Evolutionary conservation across 31 red algal genomes (phyloP).

Genomic region (Pterothamnion heteromorphum): DNA sequence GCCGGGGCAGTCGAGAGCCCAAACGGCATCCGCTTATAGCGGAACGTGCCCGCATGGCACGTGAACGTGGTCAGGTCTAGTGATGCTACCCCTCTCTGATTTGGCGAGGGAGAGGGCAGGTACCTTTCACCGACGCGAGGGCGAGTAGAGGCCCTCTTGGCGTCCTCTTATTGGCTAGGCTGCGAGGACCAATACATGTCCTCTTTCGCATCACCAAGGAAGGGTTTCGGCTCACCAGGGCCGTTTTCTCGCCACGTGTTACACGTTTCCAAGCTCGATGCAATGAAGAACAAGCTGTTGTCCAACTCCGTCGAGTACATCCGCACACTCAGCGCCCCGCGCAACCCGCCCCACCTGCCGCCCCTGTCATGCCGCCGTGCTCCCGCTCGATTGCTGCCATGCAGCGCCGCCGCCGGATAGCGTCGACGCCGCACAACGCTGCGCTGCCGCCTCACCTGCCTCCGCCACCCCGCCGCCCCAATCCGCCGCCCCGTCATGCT

Average conservation of each 20-base stretch:
- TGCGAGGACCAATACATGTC: neutral
- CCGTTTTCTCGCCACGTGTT: slow-evolving; percentile 26
- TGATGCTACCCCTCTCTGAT: no score
- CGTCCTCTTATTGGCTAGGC: slow-evolving; percentile 22
- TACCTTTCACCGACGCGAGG: neutral
- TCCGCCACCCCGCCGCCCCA: no score
- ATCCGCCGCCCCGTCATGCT: neutral
- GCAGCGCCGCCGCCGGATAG: no score
- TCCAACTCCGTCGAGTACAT: neutral
- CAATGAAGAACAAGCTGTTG: slow-evolving; percentile 11
- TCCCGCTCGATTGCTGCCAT: slow-evolving; percentile 22
- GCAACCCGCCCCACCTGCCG: no score
- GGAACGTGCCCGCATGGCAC: no score
- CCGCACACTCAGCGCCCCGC: no score
- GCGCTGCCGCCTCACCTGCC: neutral
- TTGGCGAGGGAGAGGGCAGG: slow-evolving; percentile 34
- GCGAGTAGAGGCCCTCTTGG: slow-evolving; percentile 17
- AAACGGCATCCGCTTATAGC: no score
- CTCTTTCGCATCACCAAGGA: neutral
- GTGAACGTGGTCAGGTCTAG: no score
- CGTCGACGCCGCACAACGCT: no score
- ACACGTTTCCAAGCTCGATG: slow-evolving; percentile 13
- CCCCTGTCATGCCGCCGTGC: neutral
- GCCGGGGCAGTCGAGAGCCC: no score
- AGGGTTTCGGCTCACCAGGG: neutral